These are phyloP conservation scores for Neoboletus brunneissimus DNA, from an alignment of 768 basidiomycete genomes.

Conservation along the genomic window DNA sequence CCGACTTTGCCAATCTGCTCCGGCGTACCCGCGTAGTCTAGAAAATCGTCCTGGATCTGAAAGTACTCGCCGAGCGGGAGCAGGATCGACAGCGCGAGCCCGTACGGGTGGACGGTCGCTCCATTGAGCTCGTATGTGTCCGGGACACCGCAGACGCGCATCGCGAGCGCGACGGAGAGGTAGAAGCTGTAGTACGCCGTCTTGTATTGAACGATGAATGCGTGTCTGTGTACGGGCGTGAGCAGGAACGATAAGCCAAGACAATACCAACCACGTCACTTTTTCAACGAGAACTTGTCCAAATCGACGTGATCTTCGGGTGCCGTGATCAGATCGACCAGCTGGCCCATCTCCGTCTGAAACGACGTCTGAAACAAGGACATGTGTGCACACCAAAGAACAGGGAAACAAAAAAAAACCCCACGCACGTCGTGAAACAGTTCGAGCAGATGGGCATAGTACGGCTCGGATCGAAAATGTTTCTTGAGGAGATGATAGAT, in stretches of 20 bases:
- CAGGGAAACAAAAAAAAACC: not conserved
- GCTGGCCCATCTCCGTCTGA: constrained; percentile 94
- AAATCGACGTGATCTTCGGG: constrained; percentile 89
- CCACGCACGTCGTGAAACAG: constrained; percentile 84
- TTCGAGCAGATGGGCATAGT: constrained; percentile 88
- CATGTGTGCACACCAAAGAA: no score
- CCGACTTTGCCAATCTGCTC: constrained; percentile 96
- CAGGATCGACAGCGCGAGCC: constrained; percentile 74
- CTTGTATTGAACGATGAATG: constrained; percentile 94
- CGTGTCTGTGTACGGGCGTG: constrained; percentile 61
- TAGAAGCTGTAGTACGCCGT: constrained; percentile 99
- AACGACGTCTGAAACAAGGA: constrained; percentile 49
- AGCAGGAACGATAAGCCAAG: no score
- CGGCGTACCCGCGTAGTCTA: constrained; percentile 88
- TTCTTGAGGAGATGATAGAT: constrained; percentile 89
- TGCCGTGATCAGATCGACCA: constrained; percentile 94
- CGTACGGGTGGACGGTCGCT: constrained; percentile 56
- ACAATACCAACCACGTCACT: no score
- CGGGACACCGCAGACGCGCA: constrained; percentile 73
- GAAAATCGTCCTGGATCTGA: constrained; percentile 97
- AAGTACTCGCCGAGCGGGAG: constrained; percentile 96
- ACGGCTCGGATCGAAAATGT: constrained; percentile 76
- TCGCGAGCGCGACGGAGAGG: constrained; percentile 93
- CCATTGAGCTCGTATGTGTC: constrained; percentile 42
- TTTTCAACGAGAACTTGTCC: constrained; percentile 80